Percentiles rank a stretch among this genome's conserved stretches.
phyloP scores from a whole-genome alignment of 768 basidiomycete genomes.

The Tulasnella sp. region DNA sequence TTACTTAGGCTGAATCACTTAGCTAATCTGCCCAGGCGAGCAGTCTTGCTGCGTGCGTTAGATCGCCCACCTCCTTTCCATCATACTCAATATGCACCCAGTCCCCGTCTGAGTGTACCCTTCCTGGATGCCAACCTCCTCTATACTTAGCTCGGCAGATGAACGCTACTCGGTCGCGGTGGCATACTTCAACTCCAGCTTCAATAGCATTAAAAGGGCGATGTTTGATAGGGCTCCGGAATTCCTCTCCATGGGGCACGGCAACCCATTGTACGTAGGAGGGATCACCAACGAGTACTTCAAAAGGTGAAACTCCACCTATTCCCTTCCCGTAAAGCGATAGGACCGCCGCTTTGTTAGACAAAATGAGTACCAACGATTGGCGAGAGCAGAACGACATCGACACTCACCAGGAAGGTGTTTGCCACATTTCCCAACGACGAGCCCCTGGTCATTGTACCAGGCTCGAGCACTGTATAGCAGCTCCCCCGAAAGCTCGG shows the following conservation, averaged over 20 bases:
- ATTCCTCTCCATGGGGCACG: neutral
- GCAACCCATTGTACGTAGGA: neutral
- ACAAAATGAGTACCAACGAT: neutral
- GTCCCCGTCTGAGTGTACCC: neutral
- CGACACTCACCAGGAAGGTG: neutral
- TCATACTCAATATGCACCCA: neutral
- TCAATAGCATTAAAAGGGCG: neutral
- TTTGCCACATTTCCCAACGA: neutral
- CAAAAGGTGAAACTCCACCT: neutral
- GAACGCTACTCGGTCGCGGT: neutral
- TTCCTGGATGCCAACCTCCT: neutral
- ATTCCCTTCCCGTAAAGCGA: neutral
- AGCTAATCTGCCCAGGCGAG: neutral
- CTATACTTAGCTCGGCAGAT: neutral
- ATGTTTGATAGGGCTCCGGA: neutral
- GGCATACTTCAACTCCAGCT: neutral
- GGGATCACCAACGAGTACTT: neutral
- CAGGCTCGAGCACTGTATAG: neutral
- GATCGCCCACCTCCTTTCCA: neutral
- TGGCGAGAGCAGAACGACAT: neutral
- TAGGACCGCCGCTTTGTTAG: neutral
- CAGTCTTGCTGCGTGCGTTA: neutral
- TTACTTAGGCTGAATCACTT: neutral
- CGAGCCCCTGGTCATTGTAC: neutral
- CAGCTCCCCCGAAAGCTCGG: neutral